Conservation (phyloP, 129 eudicot genomes). For the Helianthus annuus region HanXRQr2.0-SUNRISE NC_035442.2:13754513-13755012, state of each 20-base stretch:
- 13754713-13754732: no score
- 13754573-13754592: no score
- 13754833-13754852: conserved; percentile 42
- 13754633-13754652: no score
- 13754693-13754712: no score
- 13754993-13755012: conserved; percentile 21
- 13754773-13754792: conserved; percentile 11
- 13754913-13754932: conserved; percentile 30
- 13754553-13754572: no score
- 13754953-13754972: conserved; percentile 33
- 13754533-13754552: no score
- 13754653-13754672: no score
- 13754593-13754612: no score
- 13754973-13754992: conserved; percentile 10
- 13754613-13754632: no score
- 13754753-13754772: not conserved
- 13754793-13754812: conserved; percentile 8
- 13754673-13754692: no score
- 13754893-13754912: conserved; percentile 47
- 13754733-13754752: no score
- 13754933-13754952: conserved; percentile 27
- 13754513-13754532: no score
- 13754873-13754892: conserved; percentile 48
- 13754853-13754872: conserved; percentile 66
- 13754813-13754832: not conserved